Base-by-base conservation (phyloP, 2,329 filamentous ascomycete species). In the Cladophialophora carrionii region DNA sequence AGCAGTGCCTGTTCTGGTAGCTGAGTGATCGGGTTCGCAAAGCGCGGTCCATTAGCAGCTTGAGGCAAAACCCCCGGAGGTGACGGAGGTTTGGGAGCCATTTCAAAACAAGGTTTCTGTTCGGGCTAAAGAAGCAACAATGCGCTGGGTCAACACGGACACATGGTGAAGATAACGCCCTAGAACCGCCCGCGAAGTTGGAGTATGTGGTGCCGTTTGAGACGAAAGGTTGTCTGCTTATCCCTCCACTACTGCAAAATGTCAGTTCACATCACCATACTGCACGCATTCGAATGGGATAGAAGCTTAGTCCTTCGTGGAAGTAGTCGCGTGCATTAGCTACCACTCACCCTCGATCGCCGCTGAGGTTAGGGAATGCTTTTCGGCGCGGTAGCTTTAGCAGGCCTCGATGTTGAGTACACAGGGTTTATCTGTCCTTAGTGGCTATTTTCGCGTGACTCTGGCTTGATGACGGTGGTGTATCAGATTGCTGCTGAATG, bases 21-120 rank as follows among this genome's bases (percentile, higher is more conserved):
- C 12, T 32, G 55, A 20, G 62, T 58, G 17, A 67, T 51, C 3
- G 65, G 62, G 14, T 62, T 63, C 14, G 67, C 54, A 20, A 65
- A 62, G 10, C 26, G 58, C 1, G 63, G 31, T 26, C 43, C 59
- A 57, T 58, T 52, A 22, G 63, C 54, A 58, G 56, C 59, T 51
- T 60, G 53, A 57, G 41, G 3, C 8, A 26, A 24, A 20, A 49
- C 43, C 26, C 55, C 62, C 37, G 55, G 62, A 22, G 58, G 58
- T 43, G 59, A 32, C 20, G 51, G 56, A 37, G 49, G 56, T 26
- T 57, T 53, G 43, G 61, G 60, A 31, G 61, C 54, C 67, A 67
- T 67, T 7, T 2, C 31, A 46, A 48, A 12, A 29, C 20, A 31
- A 12, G 43, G 12, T 17, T 12, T 29, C n/a, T 8, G 5, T 20